Conservation (phyloP, 2,329 filamentous ascomycete genomes). For the Sporothrix schenckii region DNA sequence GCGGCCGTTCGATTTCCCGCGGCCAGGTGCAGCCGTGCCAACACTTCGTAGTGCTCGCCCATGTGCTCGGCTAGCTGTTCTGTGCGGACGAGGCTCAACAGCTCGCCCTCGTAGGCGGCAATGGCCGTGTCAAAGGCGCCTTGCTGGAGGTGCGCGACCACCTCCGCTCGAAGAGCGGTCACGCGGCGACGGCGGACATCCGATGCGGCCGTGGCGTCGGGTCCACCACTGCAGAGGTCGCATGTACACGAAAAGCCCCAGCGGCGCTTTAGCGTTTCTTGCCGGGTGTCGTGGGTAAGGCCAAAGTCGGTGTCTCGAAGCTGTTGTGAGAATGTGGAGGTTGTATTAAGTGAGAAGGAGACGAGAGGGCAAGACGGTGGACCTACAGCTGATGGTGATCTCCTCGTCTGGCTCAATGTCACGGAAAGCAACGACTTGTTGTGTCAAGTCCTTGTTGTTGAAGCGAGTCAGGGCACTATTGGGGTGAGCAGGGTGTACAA, state of each 20-base stretch:
- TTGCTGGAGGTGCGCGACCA: constrained; percentile 23
- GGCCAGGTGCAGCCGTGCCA: constrained; percentile 38
- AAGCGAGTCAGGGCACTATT: constrained; percentile 39
- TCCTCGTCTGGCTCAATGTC: constrained; percentile 40
- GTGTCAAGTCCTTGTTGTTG: constrained; percentile 37
- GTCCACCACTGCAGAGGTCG: constrained; percentile 34
- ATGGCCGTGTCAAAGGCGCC: constrained; percentile 33
- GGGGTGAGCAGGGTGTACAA: neutral
- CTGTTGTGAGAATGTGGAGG: neutral
- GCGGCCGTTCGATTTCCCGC: constrained; percentile 36
- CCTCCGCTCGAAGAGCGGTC: constrained; percentile 21
- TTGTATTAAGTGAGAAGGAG: too few relatives aligned
- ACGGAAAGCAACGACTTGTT: constrained; percentile 37
- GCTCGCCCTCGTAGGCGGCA: constrained; percentile 35
- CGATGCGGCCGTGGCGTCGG: constrained; percentile 30
- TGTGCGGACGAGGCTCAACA: constrained; percentile 35
- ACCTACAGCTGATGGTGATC: constrained; percentile 40
- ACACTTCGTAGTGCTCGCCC: constrained; percentile 40
- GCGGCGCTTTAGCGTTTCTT: constrained; percentile 34
- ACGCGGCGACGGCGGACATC: constrained; percentile 36
- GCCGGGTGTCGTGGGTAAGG: constrained; percentile 36
- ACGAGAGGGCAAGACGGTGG: neutral
- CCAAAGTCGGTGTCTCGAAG: constrained; percentile 34
- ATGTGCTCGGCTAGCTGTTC: constrained; percentile 39
- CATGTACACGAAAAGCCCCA: constrained; percentile 42